These are phyloP conservation scores for Colletotrichum sp. DNA, from an alignment of 2,329 filamentous ascomycete species.

Conservation along the genomic window DNA sequence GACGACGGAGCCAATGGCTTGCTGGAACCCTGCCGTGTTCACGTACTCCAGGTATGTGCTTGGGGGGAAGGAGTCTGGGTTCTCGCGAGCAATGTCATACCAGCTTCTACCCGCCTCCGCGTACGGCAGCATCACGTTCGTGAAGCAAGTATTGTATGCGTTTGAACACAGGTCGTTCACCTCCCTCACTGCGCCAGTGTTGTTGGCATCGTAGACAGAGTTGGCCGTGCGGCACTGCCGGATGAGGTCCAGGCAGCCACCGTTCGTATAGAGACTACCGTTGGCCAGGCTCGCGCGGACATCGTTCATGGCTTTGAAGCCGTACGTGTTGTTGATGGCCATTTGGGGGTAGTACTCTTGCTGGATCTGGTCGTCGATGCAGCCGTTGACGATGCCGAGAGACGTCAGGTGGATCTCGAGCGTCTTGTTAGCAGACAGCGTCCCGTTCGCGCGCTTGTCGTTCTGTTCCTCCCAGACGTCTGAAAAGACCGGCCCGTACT, in stretches of 20 bases:
- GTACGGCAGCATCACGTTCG: conserved; percentile 63
- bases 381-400: conserved; percentile 74
- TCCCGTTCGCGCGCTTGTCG: conserved; percentile 53
- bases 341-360: conserved; percentile 61
- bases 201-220: conserved; percentile 15
- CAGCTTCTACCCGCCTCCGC: conserved; percentile 58
- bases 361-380: conserved; percentile 70
- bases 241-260: conserved; percentile 20
- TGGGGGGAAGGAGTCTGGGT: conserved; percentile 66
- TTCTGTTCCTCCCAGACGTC: conserved; percentile 67
- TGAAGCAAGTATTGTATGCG: conserved; percentile 44
- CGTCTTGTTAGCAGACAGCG: conserved; percentile 52
- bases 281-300: conserved; percentile 20
- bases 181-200: conserved; percentile 1
- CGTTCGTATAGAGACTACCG: conserved; percentile 9
- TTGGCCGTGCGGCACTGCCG: conserved; percentile 19
- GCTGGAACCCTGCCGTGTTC: conserved; percentile 59
- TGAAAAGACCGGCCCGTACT: conserved; percentile 72
- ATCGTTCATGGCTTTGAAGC: conserved; percentile 54
- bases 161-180: conserved; percentile 15
- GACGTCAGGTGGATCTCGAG: conserved; percentile 66
- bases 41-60: conserved; percentile 68
- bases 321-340: conserved; percentile 67
- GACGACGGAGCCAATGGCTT: conserved; percentile 61
- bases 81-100: conserved; percentile 66